Evolutionary conservation across 2,329 filamentous ascomycete genomes (phyloP).

Genomic region (Aschersonia sp.): DNA sequence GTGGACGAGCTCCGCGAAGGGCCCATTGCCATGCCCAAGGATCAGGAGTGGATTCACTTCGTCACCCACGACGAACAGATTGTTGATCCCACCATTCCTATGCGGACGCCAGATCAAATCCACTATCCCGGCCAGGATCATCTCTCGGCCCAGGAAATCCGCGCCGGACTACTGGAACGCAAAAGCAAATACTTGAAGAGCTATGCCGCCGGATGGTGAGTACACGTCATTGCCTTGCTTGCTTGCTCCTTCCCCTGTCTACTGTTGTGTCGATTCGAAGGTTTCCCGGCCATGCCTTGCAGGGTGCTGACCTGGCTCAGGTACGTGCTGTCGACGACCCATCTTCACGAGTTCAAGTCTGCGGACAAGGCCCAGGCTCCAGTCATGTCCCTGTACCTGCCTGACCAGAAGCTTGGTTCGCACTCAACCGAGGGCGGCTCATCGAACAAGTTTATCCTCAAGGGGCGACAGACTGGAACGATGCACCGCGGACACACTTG

Average conservation of each 20-base stretch:
- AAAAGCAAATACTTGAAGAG: constrained; percentile 99
- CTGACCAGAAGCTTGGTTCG: constrained; percentile 88
- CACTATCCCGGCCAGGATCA: constrained; percentile 85
- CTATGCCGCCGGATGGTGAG: constrained; percentile 87
- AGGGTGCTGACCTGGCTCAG: constrained; percentile 24
- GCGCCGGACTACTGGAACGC: constrained; percentile 81
- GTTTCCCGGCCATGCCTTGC: background rate
- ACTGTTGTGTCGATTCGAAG: background rate
- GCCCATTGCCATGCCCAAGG: constrained; percentile 84
- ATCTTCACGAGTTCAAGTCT: constrained; percentile 98
- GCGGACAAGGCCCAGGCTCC: constrained; percentile 83
- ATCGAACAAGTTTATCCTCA: constrained; percentile 96
- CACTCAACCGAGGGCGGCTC: constrained; percentile 70
- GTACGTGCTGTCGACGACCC: constrained; percentile 92
- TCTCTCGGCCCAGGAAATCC: constrained; percentile 66
- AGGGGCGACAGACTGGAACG: constrained; percentile 81
- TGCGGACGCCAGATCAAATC: constrained; percentile 68
- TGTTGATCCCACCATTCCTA: constrained; percentile 67
- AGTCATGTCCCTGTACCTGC: constrained; percentile 90
- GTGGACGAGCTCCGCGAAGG: constrained; percentile 72
- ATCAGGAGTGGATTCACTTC: constrained; percentile 79
- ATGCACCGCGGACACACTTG: constrained; percentile 74
- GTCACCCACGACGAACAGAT: constrained; percentile 72
- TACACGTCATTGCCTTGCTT: constrained; percentile 1
- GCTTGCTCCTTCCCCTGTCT: background rate